Evolutionary conservation across 1,284 basidiomycete species (phyloP).

Genomic region (Ganoderma resinaceum): DNA sequence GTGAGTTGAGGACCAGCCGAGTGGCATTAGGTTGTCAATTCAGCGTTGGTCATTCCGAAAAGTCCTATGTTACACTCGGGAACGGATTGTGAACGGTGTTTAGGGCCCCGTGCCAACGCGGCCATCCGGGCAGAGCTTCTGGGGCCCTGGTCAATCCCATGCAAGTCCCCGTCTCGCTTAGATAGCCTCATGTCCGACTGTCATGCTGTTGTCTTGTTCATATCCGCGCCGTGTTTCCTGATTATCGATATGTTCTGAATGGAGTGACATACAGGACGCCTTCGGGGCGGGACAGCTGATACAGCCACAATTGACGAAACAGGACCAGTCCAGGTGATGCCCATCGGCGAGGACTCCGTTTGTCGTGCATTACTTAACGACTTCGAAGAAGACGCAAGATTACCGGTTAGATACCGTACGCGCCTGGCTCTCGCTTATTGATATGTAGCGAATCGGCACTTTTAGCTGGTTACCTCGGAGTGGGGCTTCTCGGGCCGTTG

Average conservation of each 20-base stretch:
- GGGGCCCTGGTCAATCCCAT: not conserved
- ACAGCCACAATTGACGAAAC: not conserved
- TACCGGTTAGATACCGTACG: not conserved
- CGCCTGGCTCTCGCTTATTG: not conserved
- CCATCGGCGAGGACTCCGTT: not conserved
- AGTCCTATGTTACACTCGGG: not conserved
- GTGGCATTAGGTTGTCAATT: not conserved
- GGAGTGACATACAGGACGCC: not conserved
- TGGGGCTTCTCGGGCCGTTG: not conserved
- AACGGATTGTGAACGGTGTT: not conserved
- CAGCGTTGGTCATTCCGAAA: not conserved
- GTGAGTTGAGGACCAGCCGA: no score
- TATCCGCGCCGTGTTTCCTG: not conserved
- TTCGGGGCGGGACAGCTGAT: not conserved
- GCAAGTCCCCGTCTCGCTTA: slow-evolving; percentile 1
- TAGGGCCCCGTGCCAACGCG: not conserved
- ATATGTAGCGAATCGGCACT: not conserved
- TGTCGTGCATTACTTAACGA: no score
- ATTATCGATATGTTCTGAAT: slow-evolving; percentile 5
- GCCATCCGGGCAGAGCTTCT: not conserved
- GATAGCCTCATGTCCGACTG: not conserved
- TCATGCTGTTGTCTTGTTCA: not conserved
- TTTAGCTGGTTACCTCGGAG: not conserved
- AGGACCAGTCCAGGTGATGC: not conserved
- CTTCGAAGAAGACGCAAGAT: not conserved